Percentiles rank a stretch among this genome's conserved stretches.
Conservation (phyloP, 208 protist species). For the Angomonas ambiguus region DNA sequence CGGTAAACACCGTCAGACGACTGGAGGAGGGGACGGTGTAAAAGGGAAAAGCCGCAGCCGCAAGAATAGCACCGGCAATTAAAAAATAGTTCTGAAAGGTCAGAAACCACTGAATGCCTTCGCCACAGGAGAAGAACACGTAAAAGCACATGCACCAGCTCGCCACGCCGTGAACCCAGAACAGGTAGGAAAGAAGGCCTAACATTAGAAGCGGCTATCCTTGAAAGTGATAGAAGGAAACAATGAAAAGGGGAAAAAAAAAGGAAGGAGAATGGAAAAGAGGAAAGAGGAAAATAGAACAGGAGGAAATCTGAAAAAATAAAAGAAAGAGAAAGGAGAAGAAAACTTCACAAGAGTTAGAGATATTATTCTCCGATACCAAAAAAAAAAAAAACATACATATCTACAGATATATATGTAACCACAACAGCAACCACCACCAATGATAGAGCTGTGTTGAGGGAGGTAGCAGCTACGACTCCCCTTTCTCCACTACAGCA, state of each 20-base stretch:
- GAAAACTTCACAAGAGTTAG: no score
- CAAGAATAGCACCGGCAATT: constrained; percentile 57
- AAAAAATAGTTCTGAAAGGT: constrained; percentile 75
- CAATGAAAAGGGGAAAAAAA: neutral
- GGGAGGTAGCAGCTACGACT: no score
- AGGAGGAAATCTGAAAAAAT: constrained; percentile 7
- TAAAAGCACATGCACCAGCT: constrained; percentile 91
- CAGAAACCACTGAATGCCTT: constrained; percentile 75
- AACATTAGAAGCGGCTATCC: constrained; percentile 18
- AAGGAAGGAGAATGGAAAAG: neutral
- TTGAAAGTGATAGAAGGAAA: neutral
- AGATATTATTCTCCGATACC: no score
- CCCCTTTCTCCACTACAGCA: constrained; percentile 9
- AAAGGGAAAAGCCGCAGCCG: constrained; percentile 42
- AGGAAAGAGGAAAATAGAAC: neutral
- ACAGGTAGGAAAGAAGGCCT: constrained; percentile 24
- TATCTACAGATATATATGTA: no score
- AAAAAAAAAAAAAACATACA: no score
- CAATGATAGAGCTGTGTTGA: neutral
- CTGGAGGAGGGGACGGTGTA: constrained; percentile 40
- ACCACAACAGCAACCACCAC: constrained; percentile 1
- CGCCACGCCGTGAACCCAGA: constrained; percentile 70
- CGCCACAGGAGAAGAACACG: constrained; percentile 79
- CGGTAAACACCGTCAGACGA: constrained; percentile 56
- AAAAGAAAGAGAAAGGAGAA: neutral